Evolutionary conservation across 495 filamentous ascomycete genomes (phyloP).

Genomic region (Mycothermus thermophilus): DNA sequence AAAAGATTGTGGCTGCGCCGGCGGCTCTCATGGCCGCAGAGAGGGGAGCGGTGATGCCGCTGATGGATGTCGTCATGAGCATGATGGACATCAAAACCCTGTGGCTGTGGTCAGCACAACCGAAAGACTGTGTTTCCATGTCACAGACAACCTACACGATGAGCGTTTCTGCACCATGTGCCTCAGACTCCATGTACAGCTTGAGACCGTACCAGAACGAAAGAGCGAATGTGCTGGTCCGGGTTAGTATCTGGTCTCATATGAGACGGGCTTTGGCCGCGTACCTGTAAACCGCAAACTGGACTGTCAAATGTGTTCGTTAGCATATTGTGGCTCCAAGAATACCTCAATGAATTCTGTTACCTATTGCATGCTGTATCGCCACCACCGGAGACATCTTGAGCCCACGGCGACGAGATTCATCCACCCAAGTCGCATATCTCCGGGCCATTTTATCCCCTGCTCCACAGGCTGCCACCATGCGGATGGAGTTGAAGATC

Average conservation of each 20-base stretch:
- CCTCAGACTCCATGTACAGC: conserved; percentile 16
- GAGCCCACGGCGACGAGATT: conserved; percentile 40
- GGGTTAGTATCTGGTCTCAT: conserved; percentile 4
- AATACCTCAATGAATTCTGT: too few species aligned
- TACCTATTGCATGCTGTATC: conserved; percentile 28
- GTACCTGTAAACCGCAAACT: conserved; percentile 31
- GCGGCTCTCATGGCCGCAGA: conserved; percentile 38
- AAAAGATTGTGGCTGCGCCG: conserved; percentile 40
- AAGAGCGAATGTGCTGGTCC: conserved; percentile 29
- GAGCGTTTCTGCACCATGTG: conserved; percentile 25
- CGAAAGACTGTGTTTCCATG: too few species aligned
- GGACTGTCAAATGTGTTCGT: conserved; percentile 16
- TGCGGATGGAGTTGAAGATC: conserved; percentile 40
- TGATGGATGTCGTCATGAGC: conserved; percentile 39
- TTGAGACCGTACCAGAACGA: conserved; percentile 31
- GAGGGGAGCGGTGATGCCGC: conserved; percentile 37
- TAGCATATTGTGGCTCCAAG: conserved; percentile 3
- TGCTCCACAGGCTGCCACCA: conserved; percentile 50
- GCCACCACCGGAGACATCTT: conserved; percentile 37
- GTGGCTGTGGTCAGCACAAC: too few species aligned
- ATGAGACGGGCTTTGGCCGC: conserved; percentile 1
- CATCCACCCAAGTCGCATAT: conserved; percentile 43
- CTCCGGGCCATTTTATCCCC: conserved; percentile 39
- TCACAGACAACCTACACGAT: conserved; percentile 35
- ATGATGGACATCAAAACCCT: conserved; percentile 45